A percentile compares a stretch with the other conserved stretches of the same genome.
Conservation (phyloP, 148 eudicot species). For the Camellia japonica region DNA sequence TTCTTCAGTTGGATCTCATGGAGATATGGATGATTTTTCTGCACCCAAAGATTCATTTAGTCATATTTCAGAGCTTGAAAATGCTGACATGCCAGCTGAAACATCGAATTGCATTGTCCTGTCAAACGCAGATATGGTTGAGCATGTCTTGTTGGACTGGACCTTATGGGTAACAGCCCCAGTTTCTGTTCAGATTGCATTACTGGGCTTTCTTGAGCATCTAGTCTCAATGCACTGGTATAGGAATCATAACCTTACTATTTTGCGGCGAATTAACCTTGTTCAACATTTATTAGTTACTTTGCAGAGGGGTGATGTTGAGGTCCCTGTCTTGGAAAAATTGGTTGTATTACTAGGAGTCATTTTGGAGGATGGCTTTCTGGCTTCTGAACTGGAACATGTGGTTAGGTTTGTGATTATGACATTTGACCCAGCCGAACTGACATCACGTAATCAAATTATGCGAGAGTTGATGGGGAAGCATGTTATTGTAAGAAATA, state of each 20-base stretch:
- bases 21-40: constrained; percentile 91
- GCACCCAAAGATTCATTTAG: constrained; percentile 79
- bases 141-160: constrained; percentile 97
- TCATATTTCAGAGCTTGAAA: constrained; percentile 88
- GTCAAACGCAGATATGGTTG: constrained; percentile 97
- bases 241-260: constrained; percentile 90
- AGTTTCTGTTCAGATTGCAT: constrained; percentile 81
- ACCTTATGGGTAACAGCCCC: constrained; percentile 96
- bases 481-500: constrained; percentile 96
- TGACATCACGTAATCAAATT: constrained; percentile 51
- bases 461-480: constrained; percentile 94
- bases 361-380: constrained; percentile 90
- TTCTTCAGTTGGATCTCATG: constrained; percentile 82
- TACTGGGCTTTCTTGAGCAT: constrained; percentile 90
- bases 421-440: constrained; percentile 96
- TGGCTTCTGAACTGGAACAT: constrained; percentile 83
- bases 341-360: constrained; percentile 92
- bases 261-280: constrained; percentile 83
- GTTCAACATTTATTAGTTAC: constrained; percentile 96
- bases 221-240: constrained; percentile 97
- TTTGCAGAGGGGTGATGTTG: constrained; percentile 95
- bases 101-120: constrained; percentile 94
- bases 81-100: constrained; percentile 62
- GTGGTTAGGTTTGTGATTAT: constrained; percentile 93
- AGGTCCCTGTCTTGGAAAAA: constrained; percentile 92